Evolutionary conservation across 495 filamentous ascomycete genomes (phyloP).

Genomic region (Penicillium longicatenatum): DNA sequence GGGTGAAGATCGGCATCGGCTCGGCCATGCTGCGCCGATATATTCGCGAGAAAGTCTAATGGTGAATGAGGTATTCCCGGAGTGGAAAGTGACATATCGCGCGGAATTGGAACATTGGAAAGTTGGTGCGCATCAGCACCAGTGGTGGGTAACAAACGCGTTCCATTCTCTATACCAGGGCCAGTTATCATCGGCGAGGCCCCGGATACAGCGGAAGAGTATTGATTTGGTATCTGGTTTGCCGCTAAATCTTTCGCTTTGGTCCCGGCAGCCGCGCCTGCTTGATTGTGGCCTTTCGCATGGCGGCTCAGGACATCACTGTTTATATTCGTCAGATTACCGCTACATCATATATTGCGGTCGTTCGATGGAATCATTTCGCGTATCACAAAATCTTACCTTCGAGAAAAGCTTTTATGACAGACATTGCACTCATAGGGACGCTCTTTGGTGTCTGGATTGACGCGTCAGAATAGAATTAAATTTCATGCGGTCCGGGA

Average conservation of each 20-base stretch:
- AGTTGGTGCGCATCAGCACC: constrained; percentile 17
- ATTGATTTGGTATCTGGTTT: constrained; percentile 25
- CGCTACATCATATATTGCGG: background rate
- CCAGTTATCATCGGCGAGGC: constrained; percentile 17
- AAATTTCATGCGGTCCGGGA: background rate
- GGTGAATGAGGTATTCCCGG: constrained; percentile 32
- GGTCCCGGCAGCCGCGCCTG: constrained; percentile 23
- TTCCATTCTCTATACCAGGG: constrained; percentile 17
- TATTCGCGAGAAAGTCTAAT: constrained; percentile 42
- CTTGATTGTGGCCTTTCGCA: constrained; percentile 49
- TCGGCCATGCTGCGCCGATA: constrained; percentile 42
- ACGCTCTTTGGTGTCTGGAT: constrained; percentile 54
- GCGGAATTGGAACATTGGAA: constrained; percentile 22
- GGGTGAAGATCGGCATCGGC: constrained; percentile 34
- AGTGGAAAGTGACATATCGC: constrained; percentile 28
- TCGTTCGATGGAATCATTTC: background rate
- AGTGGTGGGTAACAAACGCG: constrained; percentile 23
- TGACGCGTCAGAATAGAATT: background rate
- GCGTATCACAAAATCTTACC: constrained; percentile 30
- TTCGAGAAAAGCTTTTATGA: constrained; percentile 55
- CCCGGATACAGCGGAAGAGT: constrained; percentile 17
- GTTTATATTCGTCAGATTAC: constrained; percentile 16
- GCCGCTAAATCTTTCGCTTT: constrained; percentile 23
- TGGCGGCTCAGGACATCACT: constrained; percentile 57
- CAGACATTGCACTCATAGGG: constrained; percentile 56